Percentiles rank a stretch among this genome's conserved stretches.
These are phyloP conservation scores for Aureobasidium namibiae DNA, from an alignment of 2,329 filamentous ascomycete genomes.

Conservation along the genomic window DNA sequence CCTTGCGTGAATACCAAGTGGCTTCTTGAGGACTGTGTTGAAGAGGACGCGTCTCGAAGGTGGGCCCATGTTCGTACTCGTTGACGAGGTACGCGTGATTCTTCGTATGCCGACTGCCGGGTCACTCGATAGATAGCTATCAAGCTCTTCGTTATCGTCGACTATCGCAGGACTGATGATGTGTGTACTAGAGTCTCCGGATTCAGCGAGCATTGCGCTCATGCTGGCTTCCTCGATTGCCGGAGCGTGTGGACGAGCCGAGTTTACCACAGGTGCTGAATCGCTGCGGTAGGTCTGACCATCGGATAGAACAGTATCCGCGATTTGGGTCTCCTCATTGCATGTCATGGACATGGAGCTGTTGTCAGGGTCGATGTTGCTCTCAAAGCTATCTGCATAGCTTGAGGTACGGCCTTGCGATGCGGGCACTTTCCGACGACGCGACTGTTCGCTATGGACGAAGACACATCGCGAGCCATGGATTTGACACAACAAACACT, in stretches of 20 bases:
- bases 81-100: neutral
- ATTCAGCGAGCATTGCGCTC: neutral
- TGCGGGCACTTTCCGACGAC: neutral
- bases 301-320: neutral
- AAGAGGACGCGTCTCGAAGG: neutral
- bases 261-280: neutral
- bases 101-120: neutral
- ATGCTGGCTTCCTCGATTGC: neutral
- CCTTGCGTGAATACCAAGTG: neutral
- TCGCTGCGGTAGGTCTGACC: neutral
- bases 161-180: neutral
- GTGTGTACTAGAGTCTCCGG: neutral
- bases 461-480: conserved; percentile 26
- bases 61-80: neutral
- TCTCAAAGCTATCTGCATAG: neutral
- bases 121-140: neutral
- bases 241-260: neutral
- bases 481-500: conserved; percentile 31
- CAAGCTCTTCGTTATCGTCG: neutral
- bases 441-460: neutral
- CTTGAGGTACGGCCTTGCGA: neutral
- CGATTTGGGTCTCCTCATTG: no score
- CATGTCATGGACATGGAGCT: neutral
- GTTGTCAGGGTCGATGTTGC: neutral
- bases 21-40: neutral